These are phyloP conservation scores for Bipolaris oryzae DNA, from an alignment of 2,329 filamentous ascomycete species.

Conservation along the genomic window DNA sequence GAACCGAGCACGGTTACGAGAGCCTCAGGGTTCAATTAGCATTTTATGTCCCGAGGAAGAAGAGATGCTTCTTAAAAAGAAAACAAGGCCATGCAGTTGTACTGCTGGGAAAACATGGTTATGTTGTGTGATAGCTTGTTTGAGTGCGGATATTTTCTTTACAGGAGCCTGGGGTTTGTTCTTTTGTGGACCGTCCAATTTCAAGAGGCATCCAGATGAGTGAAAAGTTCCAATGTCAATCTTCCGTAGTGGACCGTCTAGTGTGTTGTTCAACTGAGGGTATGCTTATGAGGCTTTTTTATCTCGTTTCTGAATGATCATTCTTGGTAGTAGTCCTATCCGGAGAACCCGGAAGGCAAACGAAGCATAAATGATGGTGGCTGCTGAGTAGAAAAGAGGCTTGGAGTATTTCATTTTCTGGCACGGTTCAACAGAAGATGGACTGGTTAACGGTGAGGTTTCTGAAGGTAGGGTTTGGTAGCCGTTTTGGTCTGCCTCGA, in stretches of 20 bases:
- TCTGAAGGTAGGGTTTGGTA: not conserved
- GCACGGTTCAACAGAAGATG: not conserved
- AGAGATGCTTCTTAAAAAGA: not conserved
- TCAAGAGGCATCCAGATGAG: not conserved
- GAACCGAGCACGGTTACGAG: conserved; percentile 10
- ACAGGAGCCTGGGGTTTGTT: no score
- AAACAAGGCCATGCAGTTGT: not conserved
- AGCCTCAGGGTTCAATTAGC: conserved; percentile 2
- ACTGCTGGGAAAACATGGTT: no score
- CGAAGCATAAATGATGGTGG: conserved; percentile 24
- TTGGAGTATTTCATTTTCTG: conserved; percentile 24
- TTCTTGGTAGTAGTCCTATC: conserved; percentile 17
- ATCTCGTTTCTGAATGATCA: conserved; percentile 9
- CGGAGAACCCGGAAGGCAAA: conserved; percentile 26
- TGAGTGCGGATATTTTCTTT: no score
- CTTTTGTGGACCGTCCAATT: no score
- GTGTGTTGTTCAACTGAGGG: not conserved
- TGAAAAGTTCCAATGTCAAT: not conserved
- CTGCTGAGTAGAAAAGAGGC: conserved; percentile 24
- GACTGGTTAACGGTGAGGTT: not conserved
- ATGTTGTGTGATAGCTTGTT: no score
- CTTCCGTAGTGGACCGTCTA: not conserved
- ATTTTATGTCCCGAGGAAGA: not conserved
- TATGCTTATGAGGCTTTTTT: not conserved
- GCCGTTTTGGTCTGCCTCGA: not conserved